Evolutionary conservation across 2,329 filamentous ascomycete species (phyloP), one percentile per base, ranked within the genome.

Genomic region (Davidsoniella eucalypti): DNA sequence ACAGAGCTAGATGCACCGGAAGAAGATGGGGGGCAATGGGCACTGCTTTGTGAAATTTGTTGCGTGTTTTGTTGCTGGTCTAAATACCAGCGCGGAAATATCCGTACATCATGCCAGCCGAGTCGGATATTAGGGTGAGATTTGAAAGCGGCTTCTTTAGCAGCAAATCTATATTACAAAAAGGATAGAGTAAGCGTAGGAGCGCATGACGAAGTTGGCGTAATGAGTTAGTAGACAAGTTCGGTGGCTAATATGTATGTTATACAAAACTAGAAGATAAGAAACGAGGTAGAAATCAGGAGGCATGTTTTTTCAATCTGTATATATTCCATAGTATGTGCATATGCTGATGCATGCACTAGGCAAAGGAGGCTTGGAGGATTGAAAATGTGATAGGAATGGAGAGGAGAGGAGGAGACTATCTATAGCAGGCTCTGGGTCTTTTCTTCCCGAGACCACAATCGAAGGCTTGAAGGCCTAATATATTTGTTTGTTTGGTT

Each of bases 91-190:
- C 16, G 49, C 47, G 54, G 18, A 51, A 50, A 51, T 43, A 76
- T 72, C 26, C 67, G 56, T 36, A 87, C 71, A 54, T 80, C 73
- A 49, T 81, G 77, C 62, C 79, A 82, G 1, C 70, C 71, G 21
- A 87, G 63, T 18, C 63, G 64, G 6, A 74, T 67, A n/a, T 71
- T 67, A 1, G 73, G 69, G 55, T 83, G 76, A 2, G 84, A 82
- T 64, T 88, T 87, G 56, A 84, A 78, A 48, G 72, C 73, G 1
- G 83, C 84, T 63, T 87, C 84, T 60, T 87, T 87, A 6, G 81
- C 82, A 1, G 83, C 82, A 60, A 80, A 83, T 48, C 78, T 75
- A 36, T 37, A 17, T 5, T 16, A 23, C 4, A 21, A 12, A 33
- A 33, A 33, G 3, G 10, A 9, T 8, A 12, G 5, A 33, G 26